Base-by-base conservation (phyloP, 2,329 filamentous ascomycete species). In the Helotiales sp. region DNA sequence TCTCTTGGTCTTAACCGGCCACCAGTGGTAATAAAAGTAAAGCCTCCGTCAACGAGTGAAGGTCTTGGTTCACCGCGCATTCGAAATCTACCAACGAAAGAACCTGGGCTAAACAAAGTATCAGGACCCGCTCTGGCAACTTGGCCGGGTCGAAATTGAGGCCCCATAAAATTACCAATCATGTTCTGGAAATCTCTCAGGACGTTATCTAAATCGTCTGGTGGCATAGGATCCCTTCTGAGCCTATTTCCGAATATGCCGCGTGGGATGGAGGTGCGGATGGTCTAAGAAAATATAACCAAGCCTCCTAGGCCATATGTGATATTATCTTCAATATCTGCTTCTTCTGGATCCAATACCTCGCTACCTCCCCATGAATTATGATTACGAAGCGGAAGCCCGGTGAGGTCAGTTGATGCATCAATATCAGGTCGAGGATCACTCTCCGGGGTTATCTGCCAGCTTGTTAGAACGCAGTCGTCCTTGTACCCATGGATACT, bases 361-460 rank as follows among this genome's bases (percentile, higher is more conserved):
- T n/a, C n/a, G n/a, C n/a, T n/a, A n/a, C n/a, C n/a, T n/a, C n/a
- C n/a, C n/a, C n/a, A n/a, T n/a, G n/a, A n/a, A n/a, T n/a, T n/a
- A n/a, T n/a, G n/a, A n/a, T n/a, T n/a, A n/a, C n/a, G n/a, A n/a
- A n/a, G n/a, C n/a, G n/a, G n/a, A n/a, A n/a, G n/a, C n/a, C n/a
- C n/a, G n/a, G n/a, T n/a, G n/a, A n/a, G n/a, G n/a, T n/a, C n/a
- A n/a, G n/a, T n/a, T n/a, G n/a, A n/a, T n/a, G n/a, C n/a, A n/a
- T n/a, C n/a, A n/a, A n/a, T n/a, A 24, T 77, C 67, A 62, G 80
- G 78, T 69, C 91, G 85, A 10, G 91, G 91, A 72, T 93, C 91
- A 72, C 87, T 88, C 1, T 86, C 84, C 0, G 79, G 76, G 24
- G 80, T 81, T 22, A 89, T 77, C 86, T 89, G 61, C 32, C 7